Base-by-base conservation (phyloP, 2,329 filamentous ascomycete species). In the Diaporthe aspalathi region DNA sequence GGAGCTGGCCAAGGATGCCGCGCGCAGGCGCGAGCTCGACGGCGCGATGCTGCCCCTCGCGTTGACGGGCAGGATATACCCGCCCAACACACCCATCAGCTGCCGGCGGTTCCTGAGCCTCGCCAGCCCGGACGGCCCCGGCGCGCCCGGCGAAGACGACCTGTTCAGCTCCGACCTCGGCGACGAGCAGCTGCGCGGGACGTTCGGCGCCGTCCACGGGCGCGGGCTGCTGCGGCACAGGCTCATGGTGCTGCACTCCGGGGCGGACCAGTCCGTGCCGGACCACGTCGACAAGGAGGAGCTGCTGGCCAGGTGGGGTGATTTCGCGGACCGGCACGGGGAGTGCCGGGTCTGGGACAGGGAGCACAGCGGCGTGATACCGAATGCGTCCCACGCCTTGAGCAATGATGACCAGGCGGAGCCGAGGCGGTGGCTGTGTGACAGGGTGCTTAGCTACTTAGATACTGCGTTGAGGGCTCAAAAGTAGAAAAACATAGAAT, bases 141-240 rank as follows among this genome's bases (percentile, higher is more conserved):
- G 82, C 35, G 77, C 81, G 22, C 85, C 84, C 1, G 85, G 85
- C 2, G 87, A 88, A 60, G 90, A 93, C 77, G 91, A 93, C 76
- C 86, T 90, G 71, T 93, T 92, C 80, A 90, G 88, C 71, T 88
- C 85, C 14, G 91, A 92, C 78, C 78, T 92, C 32, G 76, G 76
- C 1, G 87, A 88, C 38, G 80, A 84, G 70, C 78, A 82, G 29
- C 78, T 92, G 32, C 71, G 76, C 60, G 76, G 77, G 29, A 90
- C 89, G 0, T 92, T 92, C 79, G 90, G 90, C 0, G 80, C 76
- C 73, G 79, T 86, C 47, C 75, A 77, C 1, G 66, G 77, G 24
- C 74, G 77, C 17, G 82, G 81, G 0, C 65, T 84, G 22, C 57
- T 85, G 68, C 78, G 76, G 70, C 77, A 77, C 5, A 82, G 79